These are phyloP conservation scores for Cercospora zeae-maydis DNA, from an alignment of 2,329 filamentous ascomycete genomes.

Conservation along the genomic window DNA sequence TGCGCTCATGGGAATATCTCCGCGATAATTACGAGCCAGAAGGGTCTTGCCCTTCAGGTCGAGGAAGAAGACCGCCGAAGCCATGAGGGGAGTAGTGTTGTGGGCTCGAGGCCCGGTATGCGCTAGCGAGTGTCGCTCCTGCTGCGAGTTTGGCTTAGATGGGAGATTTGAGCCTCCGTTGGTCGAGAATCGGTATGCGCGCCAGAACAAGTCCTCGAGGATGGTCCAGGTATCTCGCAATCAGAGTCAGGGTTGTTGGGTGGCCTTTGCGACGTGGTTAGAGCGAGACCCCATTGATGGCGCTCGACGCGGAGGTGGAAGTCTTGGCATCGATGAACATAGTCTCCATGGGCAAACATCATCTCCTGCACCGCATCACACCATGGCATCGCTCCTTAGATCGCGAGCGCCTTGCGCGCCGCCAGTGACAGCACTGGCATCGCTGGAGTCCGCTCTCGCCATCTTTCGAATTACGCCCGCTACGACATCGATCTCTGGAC, in stretches of 20 bases:
- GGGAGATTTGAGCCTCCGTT: not conserved
- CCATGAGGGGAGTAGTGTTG: constrained; percentile 59
- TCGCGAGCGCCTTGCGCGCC: constrained; percentile 24
- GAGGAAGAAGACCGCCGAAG: constrained; percentile 96
- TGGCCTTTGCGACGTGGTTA: constrained; percentile 7
- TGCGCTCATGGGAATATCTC: constrained; percentile 98
- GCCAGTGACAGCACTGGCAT: constrained; percentile 28
- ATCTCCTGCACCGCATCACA: not conserved
- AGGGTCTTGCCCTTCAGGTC: constrained; percentile 99
- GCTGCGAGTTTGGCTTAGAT: not conserved
- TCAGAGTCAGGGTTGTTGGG: not conserved
- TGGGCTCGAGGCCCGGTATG: constrained; percentile 20
- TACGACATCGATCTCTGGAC: constrained; percentile 10
- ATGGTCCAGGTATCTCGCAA: not conserved
- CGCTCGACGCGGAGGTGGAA: not conserved
- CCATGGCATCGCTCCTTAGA: constrained; percentile 8
- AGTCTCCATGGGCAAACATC: not conserved
- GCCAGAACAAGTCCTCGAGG: not conserved
- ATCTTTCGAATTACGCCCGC: constrained; percentile 31
- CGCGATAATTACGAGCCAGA: constrained; percentile 94
- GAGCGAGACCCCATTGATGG: not conserved
- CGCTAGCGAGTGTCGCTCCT: not conserved
- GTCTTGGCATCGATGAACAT: constrained; percentile 2
- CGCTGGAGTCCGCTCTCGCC: constrained; percentile 34
- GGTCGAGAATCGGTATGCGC: not conserved